phyloP scores from a whole-genome alignment of 2,329 filamentous ascomycete species.

The Monascus ruber region DNA sequence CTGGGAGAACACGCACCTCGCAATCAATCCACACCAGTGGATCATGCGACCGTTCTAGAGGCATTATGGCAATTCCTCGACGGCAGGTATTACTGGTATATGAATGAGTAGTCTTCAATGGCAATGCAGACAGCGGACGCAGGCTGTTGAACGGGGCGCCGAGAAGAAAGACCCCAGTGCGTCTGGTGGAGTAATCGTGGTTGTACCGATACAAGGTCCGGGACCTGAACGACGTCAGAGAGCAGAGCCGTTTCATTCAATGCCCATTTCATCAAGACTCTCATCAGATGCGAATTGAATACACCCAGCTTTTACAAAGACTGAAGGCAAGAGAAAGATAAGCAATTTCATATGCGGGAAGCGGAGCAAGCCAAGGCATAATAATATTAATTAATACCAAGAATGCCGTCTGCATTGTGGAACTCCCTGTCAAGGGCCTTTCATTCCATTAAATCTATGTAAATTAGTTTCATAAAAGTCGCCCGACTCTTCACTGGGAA shows the following conservation, averaged over 20 bases:
- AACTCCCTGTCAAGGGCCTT: too few relatives aligned
- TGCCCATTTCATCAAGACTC: not conserved
- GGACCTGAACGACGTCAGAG: not conserved
- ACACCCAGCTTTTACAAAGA: too few relatives aligned
- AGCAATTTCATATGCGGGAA: too few relatives aligned
- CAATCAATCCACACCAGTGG: conserved; percentile 82
- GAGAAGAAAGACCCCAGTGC: conserved; percentile 7
- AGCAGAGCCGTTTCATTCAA: not conserved
- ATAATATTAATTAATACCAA: too few relatives aligned
- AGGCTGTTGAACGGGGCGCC: conserved; percentile 1
- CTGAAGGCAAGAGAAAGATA: too few relatives aligned
- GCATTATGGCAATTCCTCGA: conserved; percentile 19
- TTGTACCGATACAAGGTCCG: conserved; percentile 9
- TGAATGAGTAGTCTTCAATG: too few relatives aligned
- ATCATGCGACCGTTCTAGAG: conserved; percentile 42
- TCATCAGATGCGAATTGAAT: too few relatives aligned
- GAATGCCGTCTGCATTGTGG: too few relatives aligned
- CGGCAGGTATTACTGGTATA: not conserved
- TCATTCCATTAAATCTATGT: too few relatives aligned
- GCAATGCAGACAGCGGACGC: not conserved
- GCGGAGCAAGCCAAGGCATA: too few relatives aligned
- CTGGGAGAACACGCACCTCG: conserved; percentile 36
- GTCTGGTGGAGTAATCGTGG: conserved; percentile 10
- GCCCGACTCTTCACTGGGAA: too few relatives aligned
- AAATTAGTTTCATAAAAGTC: too few relatives aligned